Base-by-base conservation (phyloP, 2,329 filamentous ascomycete species). In the Claviceps sp. region DNA sequence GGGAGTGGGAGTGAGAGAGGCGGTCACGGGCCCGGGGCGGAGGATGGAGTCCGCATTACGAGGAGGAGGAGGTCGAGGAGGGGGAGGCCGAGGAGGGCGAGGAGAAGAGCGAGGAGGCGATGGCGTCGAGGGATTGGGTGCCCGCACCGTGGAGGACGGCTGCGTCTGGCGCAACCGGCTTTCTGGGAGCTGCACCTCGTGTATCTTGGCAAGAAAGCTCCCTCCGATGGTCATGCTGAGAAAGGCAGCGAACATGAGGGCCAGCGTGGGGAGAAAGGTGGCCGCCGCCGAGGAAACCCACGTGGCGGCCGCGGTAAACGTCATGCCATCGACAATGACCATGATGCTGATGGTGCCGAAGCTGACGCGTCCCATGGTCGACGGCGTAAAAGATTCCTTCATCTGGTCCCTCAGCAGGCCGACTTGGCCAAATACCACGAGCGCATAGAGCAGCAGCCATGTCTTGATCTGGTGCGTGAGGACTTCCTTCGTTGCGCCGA, bases 301-400 rank as follows among this genome's bases (percentile, higher is more conserved):
- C 3, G 70, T 76, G 11, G 70, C 72, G n/a, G 75, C 74, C n/a
- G 71, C 72, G 2, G 71, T 70, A 56, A 83, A 82, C 3, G 77
- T 69, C 56, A 83, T 69, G 11, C 78, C 78, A 58, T 85, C 82
- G 16, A 78, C 77, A 53, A 84, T 69, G 37, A 82, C 68, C 77
- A 85, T 83, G 56, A 77, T 73, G 49, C 73, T 73, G 24, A 77
- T 72, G 0, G 81, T 84, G 61, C 75, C 76, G 61, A 85, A 81
- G 64, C 81, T 85, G 58, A 85, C 75, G 17, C 82, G 73, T 3
- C 79, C 81, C 58, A 84, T 71, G 2, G 81, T 85, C 0, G 82
- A 85, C 2, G 82, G 82, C 7, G 82, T 85, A 47, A 73, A 81
- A 1, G 81, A 77, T 60, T 84, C 81, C 56, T 76, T 77, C 70